phyloP scores from a whole-genome alignment of 2,329 filamentous ascomycete species.

The Colletotrichum sp. region DNA sequence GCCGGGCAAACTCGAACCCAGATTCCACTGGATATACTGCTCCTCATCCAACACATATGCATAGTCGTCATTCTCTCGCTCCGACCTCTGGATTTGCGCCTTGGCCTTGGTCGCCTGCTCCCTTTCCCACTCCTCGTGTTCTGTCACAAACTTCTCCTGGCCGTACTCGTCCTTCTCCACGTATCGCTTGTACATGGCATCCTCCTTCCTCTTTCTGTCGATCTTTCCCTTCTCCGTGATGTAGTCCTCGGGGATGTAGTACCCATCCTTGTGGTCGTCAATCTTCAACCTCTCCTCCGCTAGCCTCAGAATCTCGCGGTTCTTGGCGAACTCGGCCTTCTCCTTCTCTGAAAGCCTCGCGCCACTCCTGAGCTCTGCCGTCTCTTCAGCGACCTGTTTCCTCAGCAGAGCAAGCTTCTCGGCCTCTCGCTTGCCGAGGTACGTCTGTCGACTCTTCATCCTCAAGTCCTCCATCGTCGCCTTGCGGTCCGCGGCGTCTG shows the following conservation, averaged over 20 bases:
- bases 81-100: slow-evolving; percentile 77
- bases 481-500: slow-evolving; percentile 70
- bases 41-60: slow-evolving; percentile 92
- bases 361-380: slow-evolving; percentile 78
- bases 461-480: slow-evolving; percentile 82
- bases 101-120: slow-evolving; percentile 90
- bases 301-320: slow-evolving; percentile 79
- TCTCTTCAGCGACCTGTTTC: slow-evolving; percentile 89
- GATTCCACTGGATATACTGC: slow-evolving; percentile 84
- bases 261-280: slow-evolving; percentile 91
- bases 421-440: slow-evolving; percentile 89
- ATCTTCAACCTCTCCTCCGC: slow-evolving; percentile 86
- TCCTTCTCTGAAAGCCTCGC: slow-evolving; percentile 77
- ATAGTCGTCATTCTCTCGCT: slow-evolving; percentile 83
- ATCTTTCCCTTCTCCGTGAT: slow-evolving; percentile 93
- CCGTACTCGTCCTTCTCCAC: slow-evolving; percentile 87
- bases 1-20: slow-evolving; percentile 75
- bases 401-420: slow-evolving; percentile 86
- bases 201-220: slow-evolving; percentile 84
- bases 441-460: slow-evolving; percentile 86
- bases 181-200: slow-evolving; percentile 88
- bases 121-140: slow-evolving; percentile 94
- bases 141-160: slow-evolving; percentile 87
- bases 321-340: slow-evolving; percentile 86
- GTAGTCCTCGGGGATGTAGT: slow-evolving; percentile 92